Conservation (phyloP, 2,329 filamentous ascomycete genomes). For the Talaromyces sp. region DNA sequence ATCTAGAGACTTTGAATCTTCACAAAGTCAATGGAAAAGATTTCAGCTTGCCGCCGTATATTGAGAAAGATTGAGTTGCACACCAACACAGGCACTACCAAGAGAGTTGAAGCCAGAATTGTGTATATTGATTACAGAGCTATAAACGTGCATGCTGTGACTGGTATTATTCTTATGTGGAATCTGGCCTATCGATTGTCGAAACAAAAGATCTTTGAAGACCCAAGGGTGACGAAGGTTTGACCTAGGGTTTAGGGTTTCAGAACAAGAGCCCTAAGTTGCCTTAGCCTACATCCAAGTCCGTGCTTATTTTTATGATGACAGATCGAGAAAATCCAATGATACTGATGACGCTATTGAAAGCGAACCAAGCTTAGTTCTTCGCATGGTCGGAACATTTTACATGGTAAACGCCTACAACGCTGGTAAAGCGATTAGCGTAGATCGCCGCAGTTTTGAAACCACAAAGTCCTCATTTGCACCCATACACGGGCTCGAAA, state of each 20-base stretch:
- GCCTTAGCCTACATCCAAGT: background rate
- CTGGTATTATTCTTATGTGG: background rate
- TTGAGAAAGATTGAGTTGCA: background rate
- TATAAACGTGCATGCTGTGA: background rate
- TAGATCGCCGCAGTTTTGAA: background rate
- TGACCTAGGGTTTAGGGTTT: background rate
- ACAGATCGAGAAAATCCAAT: too few relatives aligned
- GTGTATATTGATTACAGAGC: background rate
- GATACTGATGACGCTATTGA: background rate
- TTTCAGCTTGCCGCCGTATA: conserved; percentile 4
- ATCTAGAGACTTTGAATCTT: conserved; percentile 27
- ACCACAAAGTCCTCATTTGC: background rate
- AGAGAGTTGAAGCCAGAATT: background rate
- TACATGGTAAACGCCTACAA: background rate
- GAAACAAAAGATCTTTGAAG: background rate
- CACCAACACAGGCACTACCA: background rate
- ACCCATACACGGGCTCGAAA: background rate
- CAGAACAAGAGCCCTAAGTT: background rate
- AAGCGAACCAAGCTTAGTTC: background rate
- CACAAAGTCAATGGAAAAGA: conserved; percentile 21
- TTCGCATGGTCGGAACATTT: background rate
- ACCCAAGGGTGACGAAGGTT: background rate
- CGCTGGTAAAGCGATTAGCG: background rate
- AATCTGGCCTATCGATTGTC: background rate
- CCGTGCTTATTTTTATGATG: background rate